These are phyloP conservation scores for Pulveroboletus sp. DNA, from an alignment of 768 basidiomycete species.

Conservation along the genomic window DNA sequence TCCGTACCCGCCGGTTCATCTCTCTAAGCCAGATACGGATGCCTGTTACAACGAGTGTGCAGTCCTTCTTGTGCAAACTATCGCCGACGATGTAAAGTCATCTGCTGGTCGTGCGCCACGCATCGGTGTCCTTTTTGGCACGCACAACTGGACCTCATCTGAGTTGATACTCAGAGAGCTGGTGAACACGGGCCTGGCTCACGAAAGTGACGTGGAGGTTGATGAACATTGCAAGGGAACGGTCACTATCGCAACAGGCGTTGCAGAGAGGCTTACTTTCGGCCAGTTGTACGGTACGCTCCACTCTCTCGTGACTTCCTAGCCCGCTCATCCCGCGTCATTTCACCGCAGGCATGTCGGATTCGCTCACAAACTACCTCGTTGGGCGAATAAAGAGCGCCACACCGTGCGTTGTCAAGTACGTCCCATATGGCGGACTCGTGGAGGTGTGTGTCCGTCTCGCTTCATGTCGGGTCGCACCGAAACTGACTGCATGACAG, in stretches of 20 bases:
- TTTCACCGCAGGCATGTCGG: conserved; percentile 67
- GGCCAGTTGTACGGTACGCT: conserved; percentile 79
- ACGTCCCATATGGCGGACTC: conserved; percentile 72
- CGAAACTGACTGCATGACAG: conserved; percentile 27
- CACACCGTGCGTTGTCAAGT: conserved; percentile 79
- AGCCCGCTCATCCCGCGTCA: background rate
- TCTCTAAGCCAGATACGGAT: conserved; percentile 67
- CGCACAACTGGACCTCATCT: conserved; percentile 77
- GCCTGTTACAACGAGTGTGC: conserved; percentile 63
- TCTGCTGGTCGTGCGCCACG: conserved; percentile 11
- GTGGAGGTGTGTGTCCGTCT: conserved; percentile 45
- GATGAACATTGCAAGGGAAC: conserved; percentile 22
- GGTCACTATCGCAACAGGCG: conserved; percentile 45
- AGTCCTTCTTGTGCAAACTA: conserved; percentile 46
- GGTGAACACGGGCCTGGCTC: conserved; percentile 46
- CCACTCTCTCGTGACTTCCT: background rate
- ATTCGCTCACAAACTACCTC: conserved; percentile 70
- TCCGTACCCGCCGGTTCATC: conserved; percentile 61
- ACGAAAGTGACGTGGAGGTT: conserved; percentile 12
- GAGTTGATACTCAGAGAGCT: conserved; percentile 58
- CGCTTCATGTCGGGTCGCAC: background rate
- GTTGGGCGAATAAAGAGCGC: conserved; percentile 46
- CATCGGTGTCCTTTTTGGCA: conserved; percentile 76
- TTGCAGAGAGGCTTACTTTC: conserved; percentile 63
- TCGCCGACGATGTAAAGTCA: conserved; percentile 47